These are phyloP conservation scores for Sclerotiophoma versabilis DNA, from an alignment of 2,329 filamentous ascomycete genomes.

Conservation along the genomic window DNA sequence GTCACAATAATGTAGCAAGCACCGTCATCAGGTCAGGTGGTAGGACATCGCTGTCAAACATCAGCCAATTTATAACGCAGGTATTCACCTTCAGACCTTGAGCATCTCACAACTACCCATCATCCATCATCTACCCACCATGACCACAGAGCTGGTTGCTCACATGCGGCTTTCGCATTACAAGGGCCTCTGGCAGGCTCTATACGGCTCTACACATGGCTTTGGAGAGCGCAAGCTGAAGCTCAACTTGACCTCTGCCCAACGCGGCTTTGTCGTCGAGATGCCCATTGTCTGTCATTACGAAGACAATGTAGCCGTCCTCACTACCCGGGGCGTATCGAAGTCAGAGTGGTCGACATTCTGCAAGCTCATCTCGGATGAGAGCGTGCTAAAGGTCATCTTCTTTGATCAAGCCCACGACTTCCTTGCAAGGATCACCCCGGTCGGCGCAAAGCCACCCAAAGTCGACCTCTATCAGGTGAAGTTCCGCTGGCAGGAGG, in stretches of 20 bases:
- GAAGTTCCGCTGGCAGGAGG: conserved; percentile 15
- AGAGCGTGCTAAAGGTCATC: conserved; percentile 14
- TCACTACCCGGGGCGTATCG: conserved; percentile 7
- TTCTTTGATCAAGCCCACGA: conserved; percentile 12
- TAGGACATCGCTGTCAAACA: background rate
- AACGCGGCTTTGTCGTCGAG: conserved; percentile 8
- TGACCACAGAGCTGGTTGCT: conserved; percentile 15
- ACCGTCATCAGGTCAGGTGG: conserved; percentile 10
- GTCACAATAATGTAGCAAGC: background rate
- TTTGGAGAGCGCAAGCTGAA: conserved; percentile 19
- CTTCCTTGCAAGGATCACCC: conserved; percentile 11
- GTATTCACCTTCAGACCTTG: background rate
- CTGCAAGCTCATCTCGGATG: conserved; percentile 15
- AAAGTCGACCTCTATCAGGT: conserved; percentile 14
- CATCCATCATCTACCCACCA: background rate
- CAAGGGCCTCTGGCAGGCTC: conserved; percentile 11
- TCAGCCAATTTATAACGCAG: conserved; percentile 3
- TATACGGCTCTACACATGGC: conserved; percentile 13
- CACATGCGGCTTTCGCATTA: conserved; percentile 17
- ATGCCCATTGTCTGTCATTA: conserved; percentile 15
- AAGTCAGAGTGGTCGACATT: conserved; percentile 13
- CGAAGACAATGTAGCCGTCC: conserved; percentile 9
- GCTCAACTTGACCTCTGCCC: conserved; percentile 16
- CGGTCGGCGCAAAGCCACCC: conserved; percentile 1
- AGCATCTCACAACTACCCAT: conserved; percentile 1